Evolutionary conservation across 2,329 filamentous ascomycete genomes (phyloP).

Genomic region (Clarireedia paspali): DNA sequence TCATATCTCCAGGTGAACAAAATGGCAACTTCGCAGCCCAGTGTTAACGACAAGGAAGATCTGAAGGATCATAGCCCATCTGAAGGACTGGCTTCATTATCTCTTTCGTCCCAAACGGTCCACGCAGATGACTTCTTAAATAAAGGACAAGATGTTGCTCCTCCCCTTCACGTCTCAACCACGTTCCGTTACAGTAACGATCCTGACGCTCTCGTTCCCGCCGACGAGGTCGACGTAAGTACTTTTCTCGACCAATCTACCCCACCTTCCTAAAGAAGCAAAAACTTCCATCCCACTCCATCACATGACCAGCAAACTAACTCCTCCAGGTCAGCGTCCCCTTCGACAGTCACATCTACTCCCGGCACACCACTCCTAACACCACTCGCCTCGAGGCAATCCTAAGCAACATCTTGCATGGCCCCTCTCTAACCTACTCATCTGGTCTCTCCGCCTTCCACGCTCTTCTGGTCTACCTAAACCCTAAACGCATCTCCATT

Average conservation of each 20-base stretch:
- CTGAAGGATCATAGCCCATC: constrained; percentile 11
- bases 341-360: constrained; percentile 70
- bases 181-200: constrained; percentile 77
- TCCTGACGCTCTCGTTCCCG: constrained; percentile 52
- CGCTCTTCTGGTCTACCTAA: constrained; percentile 73
- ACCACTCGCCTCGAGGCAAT: constrained; percentile 79
- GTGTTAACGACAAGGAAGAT: constrained; percentile 13
- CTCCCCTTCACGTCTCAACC: constrained; percentile 83
- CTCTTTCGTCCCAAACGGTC: constrained; percentile 64
- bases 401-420: constrained; percentile 64
- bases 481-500: constrained; percentile 77
- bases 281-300: not conserved
- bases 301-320: constrained; percentile 16
- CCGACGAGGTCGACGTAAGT: constrained; percentile 49
- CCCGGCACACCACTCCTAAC: constrained; percentile 70
- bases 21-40: constrained; percentile 15
- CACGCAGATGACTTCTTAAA: constrained; percentile 78
- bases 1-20: not conserved
- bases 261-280: not conserved
- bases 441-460: constrained; percentile 87
- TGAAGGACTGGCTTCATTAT: constrained; percentile 29
- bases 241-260: not conserved
- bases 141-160: constrained; percentile 70
- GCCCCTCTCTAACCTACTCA: constrained; percentile 66
- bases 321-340: constrained; percentile 31